Evolutionary conservation across 2,329 filamentous ascomycete genomes (phyloP).

Genomic region (Arthrocladium fulminans): DNA sequence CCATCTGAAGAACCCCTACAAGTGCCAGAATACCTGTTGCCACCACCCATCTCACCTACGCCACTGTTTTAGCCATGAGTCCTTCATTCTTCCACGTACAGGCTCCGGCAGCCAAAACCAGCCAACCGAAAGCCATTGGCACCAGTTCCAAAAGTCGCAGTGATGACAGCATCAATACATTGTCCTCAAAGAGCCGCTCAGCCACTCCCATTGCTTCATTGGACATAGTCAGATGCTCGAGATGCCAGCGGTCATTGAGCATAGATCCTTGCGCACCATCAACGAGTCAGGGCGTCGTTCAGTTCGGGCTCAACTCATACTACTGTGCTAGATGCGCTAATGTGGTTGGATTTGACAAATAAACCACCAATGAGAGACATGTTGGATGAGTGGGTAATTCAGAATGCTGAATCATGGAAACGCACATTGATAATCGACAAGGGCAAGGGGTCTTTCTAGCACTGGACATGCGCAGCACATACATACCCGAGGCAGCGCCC

Average conservation of each 20-base stretch:
- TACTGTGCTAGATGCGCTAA: slow-evolving; percentile 31
- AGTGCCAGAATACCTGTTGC: background rate
- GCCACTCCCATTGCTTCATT: slow-evolving; percentile 22
- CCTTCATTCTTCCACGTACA: slow-evolving; percentile 20
- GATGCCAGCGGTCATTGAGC: slow-evolving; percentile 40
- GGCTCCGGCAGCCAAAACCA: slow-evolving; percentile 13
- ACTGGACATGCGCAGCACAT: too few species aligned
- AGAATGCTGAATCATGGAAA: background rate
- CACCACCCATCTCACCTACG: background rate
- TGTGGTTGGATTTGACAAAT: slow-evolving; percentile 23
- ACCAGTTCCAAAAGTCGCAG: slow-evolving; percentile 13
- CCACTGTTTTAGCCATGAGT: slow-evolving; percentile 5
- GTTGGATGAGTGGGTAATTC: background rate
- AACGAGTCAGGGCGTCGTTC: slow-evolving; percentile 29
- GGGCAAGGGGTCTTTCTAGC: too few species aligned
- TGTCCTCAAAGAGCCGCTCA: slow-evolving; percentile 16
- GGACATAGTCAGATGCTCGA: slow-evolving; percentile 40
- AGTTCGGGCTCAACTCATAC: slow-evolving; percentile 42
- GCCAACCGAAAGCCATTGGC: slow-evolving; percentile 8
- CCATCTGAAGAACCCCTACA: background rate
- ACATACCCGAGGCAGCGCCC: too few species aligned
- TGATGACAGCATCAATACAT: slow-evolving; percentile 18
- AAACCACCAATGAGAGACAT: background rate
- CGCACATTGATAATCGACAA: too few species aligned
- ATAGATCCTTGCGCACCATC: slow-evolving; percentile 29